phyloP scores from a whole-genome alignment of 139 green algal genomes.

The Coccomyxa sp. region DNA sequence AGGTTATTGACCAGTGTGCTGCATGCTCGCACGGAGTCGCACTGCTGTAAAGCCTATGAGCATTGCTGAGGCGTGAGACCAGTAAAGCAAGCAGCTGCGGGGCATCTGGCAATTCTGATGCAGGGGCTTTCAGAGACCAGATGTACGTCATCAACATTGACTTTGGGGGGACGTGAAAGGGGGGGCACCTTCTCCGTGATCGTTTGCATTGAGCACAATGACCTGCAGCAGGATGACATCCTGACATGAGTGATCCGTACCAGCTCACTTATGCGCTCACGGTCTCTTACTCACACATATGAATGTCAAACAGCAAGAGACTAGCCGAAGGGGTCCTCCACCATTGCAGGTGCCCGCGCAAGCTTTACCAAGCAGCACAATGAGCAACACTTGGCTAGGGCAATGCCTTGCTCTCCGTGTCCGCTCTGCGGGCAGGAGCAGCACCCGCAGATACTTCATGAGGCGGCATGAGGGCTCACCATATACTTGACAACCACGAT shows the following conservation, averaged over 20 bases:
- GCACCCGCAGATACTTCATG: not conserved
- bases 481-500: slow-evolving; percentile 42
- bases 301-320: not conserved
- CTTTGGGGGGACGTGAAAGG: no score
- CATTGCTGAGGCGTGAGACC: no score
- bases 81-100: no score
- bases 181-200: not conserved
- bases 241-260: not conserved
- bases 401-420: not conserved
- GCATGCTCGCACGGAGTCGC: no score
- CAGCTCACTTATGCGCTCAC: not conserved
- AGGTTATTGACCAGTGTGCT: no score
- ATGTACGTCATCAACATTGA: no score
- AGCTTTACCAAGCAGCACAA: not conserved
- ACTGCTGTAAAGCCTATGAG: no score
- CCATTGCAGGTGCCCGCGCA: not conserved
- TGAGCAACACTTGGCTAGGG: not conserved
- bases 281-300: not conserved
- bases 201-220: not conserved
- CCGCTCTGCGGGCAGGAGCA: not conserved
- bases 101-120: no score
- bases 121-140: no score
- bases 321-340: not conserved
- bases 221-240: not conserved
- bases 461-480: not conserved